phyloP scores from a whole-genome alignment of 148 eudicot species.

The Chenopodium suecicum region DNA sequence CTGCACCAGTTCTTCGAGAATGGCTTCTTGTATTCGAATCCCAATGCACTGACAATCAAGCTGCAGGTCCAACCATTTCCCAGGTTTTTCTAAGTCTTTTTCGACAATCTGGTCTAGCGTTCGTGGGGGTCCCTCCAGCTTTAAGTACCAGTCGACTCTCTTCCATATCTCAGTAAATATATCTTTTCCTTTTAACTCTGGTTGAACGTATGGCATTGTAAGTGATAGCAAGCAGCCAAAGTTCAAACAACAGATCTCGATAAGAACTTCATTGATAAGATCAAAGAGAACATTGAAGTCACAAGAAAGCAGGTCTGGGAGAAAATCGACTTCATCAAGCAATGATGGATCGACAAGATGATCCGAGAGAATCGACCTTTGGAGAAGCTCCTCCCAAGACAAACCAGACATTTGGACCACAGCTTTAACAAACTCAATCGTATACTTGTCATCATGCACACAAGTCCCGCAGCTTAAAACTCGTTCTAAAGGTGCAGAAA shows the following conservation, averaged over 20 bases:
- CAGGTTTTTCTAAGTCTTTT: constrained; percentile 43
- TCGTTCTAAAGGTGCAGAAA: constrained; percentile 27
- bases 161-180: constrained; percentile 70
- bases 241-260: constrained; percentile 54
- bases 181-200: constrained; percentile 52
- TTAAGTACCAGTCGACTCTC: constrained; percentile 54
- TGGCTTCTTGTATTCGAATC: constrained; percentile 50
- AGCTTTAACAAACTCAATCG: constrained; percentile 73
- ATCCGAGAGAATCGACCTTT: constrained; percentile 55
- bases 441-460: constrained; percentile 59
- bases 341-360: constrained; percentile 68
- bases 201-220: constrained; percentile 34
- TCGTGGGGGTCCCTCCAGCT: constrained; percentile 33
- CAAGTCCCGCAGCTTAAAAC: constrained; percentile 20
- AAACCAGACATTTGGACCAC: constrained; percentile 77
- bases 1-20: constrained; percentile 61
- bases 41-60: constrained; percentile 47
- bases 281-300: constrained; percentile 90
- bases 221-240: constrained; percentile 51
- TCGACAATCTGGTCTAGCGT: constrained; percentile 63
- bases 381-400: constrained; percentile 70
- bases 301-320: constrained; percentile 59
- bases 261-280: constrained; percentile 65
- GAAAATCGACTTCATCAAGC: constrained; percentile 76
- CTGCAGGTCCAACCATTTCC: constrained; percentile 59